Evolutionary conservation across 2,329 filamentous ascomycete species (phyloP).

Genomic region (Lecanosticta acicola): DNA sequence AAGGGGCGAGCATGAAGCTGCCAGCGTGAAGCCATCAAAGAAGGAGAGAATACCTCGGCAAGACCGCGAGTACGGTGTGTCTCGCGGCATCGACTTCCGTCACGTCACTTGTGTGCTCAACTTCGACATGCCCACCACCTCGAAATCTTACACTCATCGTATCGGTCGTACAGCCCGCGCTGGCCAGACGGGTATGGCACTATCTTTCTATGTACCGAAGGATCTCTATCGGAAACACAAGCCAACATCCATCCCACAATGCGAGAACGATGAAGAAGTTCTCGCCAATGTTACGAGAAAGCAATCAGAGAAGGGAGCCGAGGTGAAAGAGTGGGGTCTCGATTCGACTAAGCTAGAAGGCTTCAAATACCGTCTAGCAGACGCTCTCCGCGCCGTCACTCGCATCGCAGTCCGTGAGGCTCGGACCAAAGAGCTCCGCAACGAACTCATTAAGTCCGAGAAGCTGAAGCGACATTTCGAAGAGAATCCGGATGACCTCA

Average conservation of each 20-base stretch:
- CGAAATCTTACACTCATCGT: constrained; percentile 93
- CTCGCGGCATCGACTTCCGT: constrained; percentile 92
- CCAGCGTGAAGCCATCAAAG: constrained; percentile 34
- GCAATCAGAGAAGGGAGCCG: constrained; percentile 71
- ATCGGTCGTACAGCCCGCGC: constrained; percentile 91
- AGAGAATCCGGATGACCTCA: constrained; percentile 86
- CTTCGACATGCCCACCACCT: constrained; percentile 84
- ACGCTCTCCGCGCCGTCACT: constrained; percentile 85
- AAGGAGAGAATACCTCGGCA: constrained; percentile 59
- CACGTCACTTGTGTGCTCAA: constrained; percentile 93
- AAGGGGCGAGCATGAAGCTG: constrained; percentile 20
- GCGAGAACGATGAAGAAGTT: constrained; percentile 79
- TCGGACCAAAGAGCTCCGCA: constrained; percentile 75
- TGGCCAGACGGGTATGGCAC: constrained; percentile 84
- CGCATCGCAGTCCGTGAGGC: constrained; percentile 86
- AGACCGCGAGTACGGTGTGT: constrained; percentile 90
- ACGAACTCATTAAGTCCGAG: constrained; percentile 88
- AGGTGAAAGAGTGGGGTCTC: constrained; percentile 85
- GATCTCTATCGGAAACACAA: constrained; percentile 83
- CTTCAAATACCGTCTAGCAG: constrained; percentile 91
- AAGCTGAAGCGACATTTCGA: constrained; percentile 95
- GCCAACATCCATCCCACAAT: constrained; percentile 68
- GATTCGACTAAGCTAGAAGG: constrained; percentile 91
- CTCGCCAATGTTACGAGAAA: constrained; percentile 72
- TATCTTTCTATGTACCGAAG: constrained; percentile 88